A percentile compares a stretch with the other conserved stretches of the same genome.
Conservation (phyloP, 1,284 basidiomycete genomes). For the Heliocybe sulcata region DNA sequence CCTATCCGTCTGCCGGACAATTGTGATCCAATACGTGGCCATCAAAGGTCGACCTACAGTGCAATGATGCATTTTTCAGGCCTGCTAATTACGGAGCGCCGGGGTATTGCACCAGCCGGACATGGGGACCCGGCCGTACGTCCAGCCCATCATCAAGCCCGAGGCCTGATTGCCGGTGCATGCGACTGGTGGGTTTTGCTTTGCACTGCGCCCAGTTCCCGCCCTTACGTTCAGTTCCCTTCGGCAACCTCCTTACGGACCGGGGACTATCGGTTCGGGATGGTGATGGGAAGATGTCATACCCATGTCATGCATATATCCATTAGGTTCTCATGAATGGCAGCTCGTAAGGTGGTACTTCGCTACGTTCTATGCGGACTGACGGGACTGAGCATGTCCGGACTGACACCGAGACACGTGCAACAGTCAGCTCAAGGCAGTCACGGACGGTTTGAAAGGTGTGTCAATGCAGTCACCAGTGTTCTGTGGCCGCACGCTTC, state of each 20-base stretch:
- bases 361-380: not conserved
- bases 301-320: not conserved
- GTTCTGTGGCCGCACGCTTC: not conserved
- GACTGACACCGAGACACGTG: not conserved
- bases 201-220: not conserved
- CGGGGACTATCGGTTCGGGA: not conserved
- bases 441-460: not conserved
- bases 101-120: not conserved
- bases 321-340: not conserved
- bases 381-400: not conserved
- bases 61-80: not conserved
- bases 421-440: not conserved
- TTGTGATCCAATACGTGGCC: not conserved
- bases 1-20: not conserved
- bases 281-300: not conserved
- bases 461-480: not conserved
- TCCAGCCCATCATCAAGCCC: not conserved
- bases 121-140: not conserved
- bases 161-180: not conserved
- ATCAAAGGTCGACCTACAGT: not conserved
- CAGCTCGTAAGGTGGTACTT: no score
- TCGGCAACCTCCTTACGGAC: not conserved
- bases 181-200: not conserved
- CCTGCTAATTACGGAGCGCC: not conserved
- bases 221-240: not conserved